These are phyloP conservation scores for Picea mariana DNA, from an alignment of 83 land plant genomes.

Conservation along the genomic window DNA sequence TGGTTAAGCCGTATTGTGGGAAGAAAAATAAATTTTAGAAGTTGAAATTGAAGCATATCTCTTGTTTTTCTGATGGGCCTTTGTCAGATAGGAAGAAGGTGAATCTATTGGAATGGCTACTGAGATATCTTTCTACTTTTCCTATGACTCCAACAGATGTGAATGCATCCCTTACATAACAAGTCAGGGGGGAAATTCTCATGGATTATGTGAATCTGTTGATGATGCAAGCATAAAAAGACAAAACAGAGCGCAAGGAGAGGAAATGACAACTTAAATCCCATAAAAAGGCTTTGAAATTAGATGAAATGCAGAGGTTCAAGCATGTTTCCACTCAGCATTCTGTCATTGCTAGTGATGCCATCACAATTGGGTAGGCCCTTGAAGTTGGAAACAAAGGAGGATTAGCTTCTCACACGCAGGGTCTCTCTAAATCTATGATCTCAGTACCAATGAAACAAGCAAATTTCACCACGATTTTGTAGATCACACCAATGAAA, in stretches of 20 bases:
- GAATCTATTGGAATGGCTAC: conserved; percentile 15
- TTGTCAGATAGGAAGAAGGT: neutral
- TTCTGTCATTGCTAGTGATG: no score
- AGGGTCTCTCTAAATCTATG: no score
- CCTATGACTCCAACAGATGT: conserved; percentile 9
- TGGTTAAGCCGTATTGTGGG: neutral
- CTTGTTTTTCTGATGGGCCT: neutral
- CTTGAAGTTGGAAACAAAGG: no score
- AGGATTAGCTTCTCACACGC: no score
- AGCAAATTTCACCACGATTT: no score
- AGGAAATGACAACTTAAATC: conserved; percentile 37
- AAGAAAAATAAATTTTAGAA: conserved; percentile 14
- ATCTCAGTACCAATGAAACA: no score
- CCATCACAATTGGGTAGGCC: no score
- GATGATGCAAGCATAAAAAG: conserved; percentile 24
- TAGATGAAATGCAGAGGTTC: conserved; percentile 12
- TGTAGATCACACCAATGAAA: no score
- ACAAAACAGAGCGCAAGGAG: conserved; percentile 39
- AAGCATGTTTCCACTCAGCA: no score
- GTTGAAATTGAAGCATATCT: conserved; percentile 26
- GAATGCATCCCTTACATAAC: conserved; percentile 12
- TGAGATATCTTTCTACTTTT: conserved; percentile 20
- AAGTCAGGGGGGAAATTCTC: conserved; percentile 31
- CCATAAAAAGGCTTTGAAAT: conserved; percentile 23
- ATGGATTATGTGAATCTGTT: conserved; percentile 35